Percentiles rank a stretch among this genome's conserved stretches.
Conservation (phyloP, 2,329 filamentous ascomycete species). For the Fusarium liriodendri region DNA sequence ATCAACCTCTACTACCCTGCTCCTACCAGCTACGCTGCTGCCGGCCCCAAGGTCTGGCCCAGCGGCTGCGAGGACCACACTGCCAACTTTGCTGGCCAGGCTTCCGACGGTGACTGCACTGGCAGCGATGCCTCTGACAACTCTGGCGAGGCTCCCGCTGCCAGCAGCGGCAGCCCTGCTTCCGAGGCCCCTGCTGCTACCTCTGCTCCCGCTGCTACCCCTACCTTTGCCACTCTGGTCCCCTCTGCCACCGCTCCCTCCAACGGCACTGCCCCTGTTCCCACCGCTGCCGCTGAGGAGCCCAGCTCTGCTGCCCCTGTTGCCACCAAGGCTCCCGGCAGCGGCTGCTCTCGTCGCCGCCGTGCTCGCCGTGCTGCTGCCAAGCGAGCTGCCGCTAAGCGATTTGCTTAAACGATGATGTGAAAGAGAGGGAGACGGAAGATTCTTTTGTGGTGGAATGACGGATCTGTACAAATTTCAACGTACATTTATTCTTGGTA, state of each 20-base stretch:
- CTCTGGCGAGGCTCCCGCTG: slow-evolving; percentile 33
- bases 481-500: slow-evolving; percentile 41
- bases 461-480: slow-evolving; percentile 18
- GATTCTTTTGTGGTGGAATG: slow-evolving; percentile 22
- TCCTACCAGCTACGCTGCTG: slow-evolving; percentile 47
- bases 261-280: slow-evolving; percentile 15
- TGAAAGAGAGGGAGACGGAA: background rate
- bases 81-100: slow-evolving; percentile 48
- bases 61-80: slow-evolving; percentile 51
- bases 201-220: slow-evolving; percentile 1
- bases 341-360: slow-evolving; percentile 18
- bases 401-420: slow-evolving; percentile 8
- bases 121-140: slow-evolving; percentile 43
- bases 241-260: slow-evolving; percentile 17
- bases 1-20: slow-evolving; percentile 52
- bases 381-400: slow-evolving; percentile 33
- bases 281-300: slow-evolving; percentile 5
- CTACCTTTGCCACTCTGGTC: slow-evolving; percentile 26
- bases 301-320: slow-evolving; percentile 17
- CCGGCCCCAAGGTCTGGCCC: slow-evolving; percentile 50
- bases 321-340: slow-evolving; percentile 27
- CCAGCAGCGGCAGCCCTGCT: slow-evolving; percentile 11
- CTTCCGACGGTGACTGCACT: slow-evolving; percentile 52
- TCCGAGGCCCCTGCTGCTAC: slow-evolving; percentile 11
- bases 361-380: slow-evolving; percentile 29